A percentile compares a stretch with the other conserved stretches of the same genome.
These are phyloP conservation scores for Hypoxylon intermedium DNA, from an alignment of 495 filamentous ascomycete genomes.

Conservation along the genomic window DNA sequence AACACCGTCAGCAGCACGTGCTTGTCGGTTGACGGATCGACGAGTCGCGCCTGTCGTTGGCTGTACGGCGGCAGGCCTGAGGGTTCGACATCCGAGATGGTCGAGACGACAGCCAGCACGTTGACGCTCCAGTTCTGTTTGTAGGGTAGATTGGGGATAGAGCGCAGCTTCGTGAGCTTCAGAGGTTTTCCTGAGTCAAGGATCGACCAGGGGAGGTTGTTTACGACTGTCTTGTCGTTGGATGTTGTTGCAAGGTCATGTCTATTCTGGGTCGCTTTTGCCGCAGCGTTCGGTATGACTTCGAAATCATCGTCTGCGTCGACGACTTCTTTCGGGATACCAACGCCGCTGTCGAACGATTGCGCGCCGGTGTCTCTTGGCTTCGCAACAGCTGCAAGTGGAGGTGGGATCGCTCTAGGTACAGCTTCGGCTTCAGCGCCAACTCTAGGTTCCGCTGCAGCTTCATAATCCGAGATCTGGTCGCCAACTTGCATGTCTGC, in stretches of 20 bases:
- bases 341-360: conserved; percentile 22
- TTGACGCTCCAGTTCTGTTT: conserved; percentile 59
- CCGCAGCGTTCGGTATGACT: conserved; percentile 32
- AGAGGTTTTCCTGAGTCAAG: conserved; percentile 40
- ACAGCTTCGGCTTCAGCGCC: conserved; percentile 2
- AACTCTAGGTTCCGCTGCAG: conserved; percentile 9
- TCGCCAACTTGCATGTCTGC: conserved; percentile 15
- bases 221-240: background rate
- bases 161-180: conserved; percentile 51
- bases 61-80: conserved; percentile 46
- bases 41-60: conserved; percentile 52
- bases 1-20: conserved; percentile 54
- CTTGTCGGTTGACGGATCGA: conserved; percentile 51
- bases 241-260: conserved; percentile 19
- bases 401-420: conserved; percentile 2
- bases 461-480: background rate
- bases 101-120: conserved; percentile 51
- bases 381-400: background rate
- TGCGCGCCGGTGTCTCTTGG: background rate
- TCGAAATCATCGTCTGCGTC: conserved; percentile 44
- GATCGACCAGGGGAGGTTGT: conserved; percentile 35
- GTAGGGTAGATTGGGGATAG: conserved; percentile 54
- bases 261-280: conserved; percentile 30
- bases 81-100: conserved; percentile 49
- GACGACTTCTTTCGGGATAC: conserved; percentile 10